Base-by-base conservation (phyloP, 2,329 filamentous ascomycete species). In the Grosmannia huntii region DNA sequence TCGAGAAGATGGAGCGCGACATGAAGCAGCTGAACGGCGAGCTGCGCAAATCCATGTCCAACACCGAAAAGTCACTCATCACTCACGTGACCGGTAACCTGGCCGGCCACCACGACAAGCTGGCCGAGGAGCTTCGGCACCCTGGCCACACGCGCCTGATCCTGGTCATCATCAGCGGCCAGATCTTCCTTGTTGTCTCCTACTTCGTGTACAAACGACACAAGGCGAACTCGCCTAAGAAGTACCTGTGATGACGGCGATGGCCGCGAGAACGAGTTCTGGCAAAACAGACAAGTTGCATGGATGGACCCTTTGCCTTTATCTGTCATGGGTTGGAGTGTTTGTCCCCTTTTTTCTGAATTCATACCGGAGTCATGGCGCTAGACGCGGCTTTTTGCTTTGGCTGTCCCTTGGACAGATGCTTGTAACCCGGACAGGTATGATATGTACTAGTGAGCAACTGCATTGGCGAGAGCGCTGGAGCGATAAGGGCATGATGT, bases 121-220 rank as follows among this genome's bases (percentile, higher is more conserved):
- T 82, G 58, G 69, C 76, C 19, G 69, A 74, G 59, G 68, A 64
- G 14, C 71, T 78, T 60, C 72, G 73, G 58, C 68, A 76, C 27
- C 76, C 77, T 0, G 73, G 76, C 33, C 78, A 83, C 68, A 72
- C 73, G 21, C 74, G 70, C 62, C 70, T 84, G 64, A 80, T 95
- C 63, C 79, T 86, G 66, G 74, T 90, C 60, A 79, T 95, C 60
- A 75, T 96, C 58, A 84, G 80, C 21, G 83, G 89, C 62, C 90
- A 96, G 72, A 68, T 88, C 54, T 68, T 90, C 63, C 75, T 95
- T 36, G 82, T 82, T 0, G 82, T 72, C 2, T 80, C 77, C 1
- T 96, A 91, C 68, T 70, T 89, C 44, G 68, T 85, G 60, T 96
- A 96, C 73, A 95, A 95, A 80, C 81, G 84, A 65, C 84, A 86